Evolutionary conservation across 139 green algal species (phyloP).

Genomic region (Ettlia oleoabundans): DNA sequence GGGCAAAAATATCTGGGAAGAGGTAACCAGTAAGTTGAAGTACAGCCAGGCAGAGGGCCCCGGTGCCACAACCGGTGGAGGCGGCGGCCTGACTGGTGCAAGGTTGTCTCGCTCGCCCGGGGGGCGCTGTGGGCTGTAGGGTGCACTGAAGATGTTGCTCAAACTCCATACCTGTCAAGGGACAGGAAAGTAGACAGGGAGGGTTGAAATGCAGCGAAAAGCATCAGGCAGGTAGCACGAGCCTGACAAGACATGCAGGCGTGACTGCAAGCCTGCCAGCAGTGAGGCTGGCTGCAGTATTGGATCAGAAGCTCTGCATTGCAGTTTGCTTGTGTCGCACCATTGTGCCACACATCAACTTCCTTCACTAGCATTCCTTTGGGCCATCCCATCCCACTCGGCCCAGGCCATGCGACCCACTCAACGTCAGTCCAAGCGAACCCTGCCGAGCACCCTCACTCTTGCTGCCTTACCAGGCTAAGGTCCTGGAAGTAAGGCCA

Average conservation of each 20-base stretch:
- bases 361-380: too few relatives aligned
- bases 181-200: not conserved
- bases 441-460: not conserved
- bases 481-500: constrained; percentile 85
- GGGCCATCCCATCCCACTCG: too few relatives aligned
- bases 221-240: too few relatives aligned
- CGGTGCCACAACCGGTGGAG: constrained; percentile 36
- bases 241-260: too few relatives aligned
- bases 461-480: constrained; percentile 46
- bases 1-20: constrained; percentile 69
- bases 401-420: too few relatives aligned
- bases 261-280: too few relatives aligned
- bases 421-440: too few relatives aligned
- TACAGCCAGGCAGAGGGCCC: constrained; percentile 73
- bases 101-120: constrained; percentile 25
- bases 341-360: not conserved
- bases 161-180: constrained; percentile 50
- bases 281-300: too few relatives aligned
- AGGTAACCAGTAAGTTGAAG: constrained; percentile 75
- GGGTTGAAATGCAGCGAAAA: not conserved
- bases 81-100: not conserved
- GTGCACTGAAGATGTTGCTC: constrained; percentile 69
- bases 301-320: too few relatives aligned
- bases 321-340: too few relatives aligned
- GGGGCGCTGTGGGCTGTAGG: constrained; percentile 45